phyloP scores from a whole-genome alignment of 2,329 filamentous ascomycete genomes.

The Sporothrix pseudoabietina region DNA sequence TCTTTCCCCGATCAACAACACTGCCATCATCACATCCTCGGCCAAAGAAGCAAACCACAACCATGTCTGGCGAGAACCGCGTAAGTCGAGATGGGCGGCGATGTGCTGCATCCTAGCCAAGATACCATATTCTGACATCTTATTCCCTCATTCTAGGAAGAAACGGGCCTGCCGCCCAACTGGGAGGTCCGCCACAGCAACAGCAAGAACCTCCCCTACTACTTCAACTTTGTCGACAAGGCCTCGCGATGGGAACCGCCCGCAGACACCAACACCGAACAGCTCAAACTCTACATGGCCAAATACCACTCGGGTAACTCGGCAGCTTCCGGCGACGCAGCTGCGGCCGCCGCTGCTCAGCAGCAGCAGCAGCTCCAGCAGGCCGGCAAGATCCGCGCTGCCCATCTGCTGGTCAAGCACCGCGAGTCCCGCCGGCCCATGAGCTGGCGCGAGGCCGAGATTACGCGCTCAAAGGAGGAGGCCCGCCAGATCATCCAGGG shows the following conservation, averaged over 20 bases:
- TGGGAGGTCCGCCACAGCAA: constrained; percentile 99
- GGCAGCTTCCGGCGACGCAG: constrained; percentile 42
- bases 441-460: constrained; percentile 89
- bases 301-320: constrained; percentile 69
- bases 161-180: constrained; percentile 74
- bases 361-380: constrained; percentile 33
- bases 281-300: constrained; percentile 93
- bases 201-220: constrained; percentile 98
- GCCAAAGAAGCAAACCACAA: constrained; percentile 5
- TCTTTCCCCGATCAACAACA: not conserved
- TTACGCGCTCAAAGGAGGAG: constrained; percentile 86
- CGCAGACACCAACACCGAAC: constrained; percentile 81
- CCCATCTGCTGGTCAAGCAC: constrained; percentile 94
- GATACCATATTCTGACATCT: not conserved
- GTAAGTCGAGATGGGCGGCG: constrained; percentile 22
- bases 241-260: constrained; percentile 96
- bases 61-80: constrained; percentile 30
- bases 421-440: constrained; percentile 81
- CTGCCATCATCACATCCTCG: not conserved
- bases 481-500: constrained; percentile 74
- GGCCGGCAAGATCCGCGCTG: constrained; percentile 84
- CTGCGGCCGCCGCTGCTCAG: constrained; percentile 7
- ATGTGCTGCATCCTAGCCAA: not conserved
- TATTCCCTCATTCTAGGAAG: not conserved
- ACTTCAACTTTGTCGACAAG: constrained; percentile 87